A percentile compares a stretch with the other conserved stretches of the same genome.
Conservation (phyloP, 805 yeast species). For the Kurtzmaniella fragi region DNA sequence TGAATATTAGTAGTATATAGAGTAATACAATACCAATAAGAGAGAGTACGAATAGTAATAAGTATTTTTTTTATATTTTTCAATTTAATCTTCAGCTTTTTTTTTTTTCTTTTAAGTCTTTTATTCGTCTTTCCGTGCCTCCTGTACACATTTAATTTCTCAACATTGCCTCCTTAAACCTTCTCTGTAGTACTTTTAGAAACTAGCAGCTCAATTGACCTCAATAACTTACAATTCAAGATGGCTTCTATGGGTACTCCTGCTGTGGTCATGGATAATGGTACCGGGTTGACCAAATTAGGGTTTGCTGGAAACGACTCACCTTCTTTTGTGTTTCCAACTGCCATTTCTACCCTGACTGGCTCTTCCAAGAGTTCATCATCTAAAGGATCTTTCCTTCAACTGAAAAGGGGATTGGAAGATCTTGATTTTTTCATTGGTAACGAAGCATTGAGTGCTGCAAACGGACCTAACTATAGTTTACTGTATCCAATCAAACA, state of each 20-base stretch:
- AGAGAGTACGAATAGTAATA: too few species aligned
- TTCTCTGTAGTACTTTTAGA: not conserved
- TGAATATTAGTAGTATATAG: conserved; percentile 40
- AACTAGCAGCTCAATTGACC: not conserved
- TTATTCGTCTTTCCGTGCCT: too few species aligned
- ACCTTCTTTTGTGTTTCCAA: conserved; percentile 95
- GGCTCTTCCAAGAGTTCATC: conserved; percentile 40
- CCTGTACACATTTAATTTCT: not conserved
- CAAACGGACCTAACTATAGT: conserved; percentile 87
- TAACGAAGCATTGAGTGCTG: conserved; percentile 87
- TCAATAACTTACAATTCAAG: conserved; percentile 3
- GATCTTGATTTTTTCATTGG: conserved; percentile 94
- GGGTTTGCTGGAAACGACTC: conserved; percentile 99
- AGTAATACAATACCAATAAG: too few species aligned
- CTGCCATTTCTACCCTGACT: conserved; percentile 84
- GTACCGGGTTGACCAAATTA: conserved; percentile 95
- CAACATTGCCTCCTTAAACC: conserved; percentile 2
- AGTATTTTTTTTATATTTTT: too few species aligned
- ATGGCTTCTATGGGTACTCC: conserved; percentile 74
- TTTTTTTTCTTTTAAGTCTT: too few species aligned
- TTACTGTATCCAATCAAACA: conserved; percentile 91
- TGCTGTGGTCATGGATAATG: conserved; percentile 97
- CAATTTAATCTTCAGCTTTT: too few species aligned
- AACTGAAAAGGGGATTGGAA: conserved; percentile 82
- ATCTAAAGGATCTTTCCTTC: conserved; percentile 45